Base-by-base conservation (phyloP, 108 stramenopile species). In the Skeletonema marinoi region DNA sequence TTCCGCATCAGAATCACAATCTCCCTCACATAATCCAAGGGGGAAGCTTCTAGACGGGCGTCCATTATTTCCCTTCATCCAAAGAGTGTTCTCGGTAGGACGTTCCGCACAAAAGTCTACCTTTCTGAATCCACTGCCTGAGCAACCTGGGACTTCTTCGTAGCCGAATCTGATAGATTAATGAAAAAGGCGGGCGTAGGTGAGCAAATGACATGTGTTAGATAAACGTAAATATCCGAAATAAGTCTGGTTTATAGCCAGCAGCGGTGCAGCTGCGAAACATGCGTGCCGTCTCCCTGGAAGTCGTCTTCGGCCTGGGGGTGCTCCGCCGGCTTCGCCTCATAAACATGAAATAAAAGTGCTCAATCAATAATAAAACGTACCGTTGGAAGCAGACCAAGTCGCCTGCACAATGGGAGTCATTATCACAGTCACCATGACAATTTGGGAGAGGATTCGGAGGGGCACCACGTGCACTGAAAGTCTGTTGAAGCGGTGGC, bases 401-500 rank as follows among this genome's bases (percentile, higher is more conserved):
- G 10, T 54, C 41, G 42, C 63, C 63, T 14, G 31, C 12, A 58
- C 69, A 70, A 0, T 70, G 25, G 13, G 35, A 10, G 29, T 73
- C 72, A 33, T 66, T 17, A 33, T 73, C 72, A 48, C 72, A 73
- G 38, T 73, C 72, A 13, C 72, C 72, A 17, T 73, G 46, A 33
- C 72, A 73, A 11, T 33, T 12, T 0, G 65, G 65, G 6, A 73
- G 64, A 4, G 72, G 72, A 56, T 42, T 65, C 58, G 48, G 64
- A 19, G 54, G 54, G 10, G 8, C 9, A 29, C 54, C 54, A 9
- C 7, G 4, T 25, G 6, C 25, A 10, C 7, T 56, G 25, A 56
- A 56, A 2, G 21, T 21, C 4, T 5, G 16, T n/a, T 46, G 44
- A 3, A 46, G 39, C 11, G 39, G 11, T 41, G 39, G 39, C 11